phyloP scores from a whole-genome alignment of 306 rosid genomes.

The Styphnolobium japonicum region DNA sequence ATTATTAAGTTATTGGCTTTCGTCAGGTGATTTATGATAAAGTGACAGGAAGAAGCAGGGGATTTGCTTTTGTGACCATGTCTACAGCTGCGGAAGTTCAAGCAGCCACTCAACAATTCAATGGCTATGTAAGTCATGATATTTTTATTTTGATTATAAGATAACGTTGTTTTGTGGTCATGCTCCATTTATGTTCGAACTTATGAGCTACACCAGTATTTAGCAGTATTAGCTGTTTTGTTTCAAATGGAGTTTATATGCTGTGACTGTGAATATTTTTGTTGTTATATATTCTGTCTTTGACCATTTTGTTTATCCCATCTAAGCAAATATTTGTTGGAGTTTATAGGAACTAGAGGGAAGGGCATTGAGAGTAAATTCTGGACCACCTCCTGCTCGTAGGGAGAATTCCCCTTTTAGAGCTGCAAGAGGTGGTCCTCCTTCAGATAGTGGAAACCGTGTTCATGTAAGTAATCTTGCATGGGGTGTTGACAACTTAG shows the following conservation, averaged over 20 bases:
- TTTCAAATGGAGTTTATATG: conserved; percentile 5
- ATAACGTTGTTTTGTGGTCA: background rate
- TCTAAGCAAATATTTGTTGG: background rate
- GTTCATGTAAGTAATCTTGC: conserved; percentile 86
- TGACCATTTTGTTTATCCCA: background rate
- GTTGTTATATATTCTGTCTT: background rate
- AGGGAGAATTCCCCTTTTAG: conserved; percentile 45
- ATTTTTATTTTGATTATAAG: background rate
- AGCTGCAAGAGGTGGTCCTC: conserved; percentile 32
- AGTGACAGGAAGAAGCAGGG: conserved; percentile 88
- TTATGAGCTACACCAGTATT: background rate
- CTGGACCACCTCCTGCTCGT: conserved; percentile 81
- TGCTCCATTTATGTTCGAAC: background rate
- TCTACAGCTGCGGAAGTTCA: conserved; percentile 63
- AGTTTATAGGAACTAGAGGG: conserved; percentile 72
- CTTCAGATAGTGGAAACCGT: conserved; percentile 45
- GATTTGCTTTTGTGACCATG: conserved; percentile 96
- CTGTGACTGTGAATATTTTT: background rate
- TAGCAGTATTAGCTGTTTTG: background rate
- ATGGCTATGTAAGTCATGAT: conserved; percentile 81
- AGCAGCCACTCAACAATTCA: conserved; percentile 76
- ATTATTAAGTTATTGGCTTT: background rate
- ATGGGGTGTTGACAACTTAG: conserved; percentile 86
- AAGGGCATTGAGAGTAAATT: conserved; percentile 74
- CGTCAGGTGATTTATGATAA: conserved; percentile 83